phyloP scores from a whole-genome alignment of 2,329 filamentous ascomycete species.

The Clathrospora elynae region DNA sequence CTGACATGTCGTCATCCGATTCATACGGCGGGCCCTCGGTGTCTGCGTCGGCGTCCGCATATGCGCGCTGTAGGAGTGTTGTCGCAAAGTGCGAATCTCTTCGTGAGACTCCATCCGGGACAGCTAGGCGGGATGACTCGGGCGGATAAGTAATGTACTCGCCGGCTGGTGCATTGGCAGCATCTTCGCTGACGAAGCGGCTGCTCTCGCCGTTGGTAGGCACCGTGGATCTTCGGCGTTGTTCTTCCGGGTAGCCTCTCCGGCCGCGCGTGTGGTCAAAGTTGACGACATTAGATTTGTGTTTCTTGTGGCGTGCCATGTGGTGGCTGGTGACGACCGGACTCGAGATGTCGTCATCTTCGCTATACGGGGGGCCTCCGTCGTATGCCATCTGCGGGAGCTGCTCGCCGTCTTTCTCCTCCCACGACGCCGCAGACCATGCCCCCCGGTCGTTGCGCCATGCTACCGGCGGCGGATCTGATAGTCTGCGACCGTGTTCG shows the following conservation, averaged over 20 bases:
- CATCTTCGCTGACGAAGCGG: constrained; percentile 73
- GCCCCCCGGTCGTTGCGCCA: constrained; percentile 72
- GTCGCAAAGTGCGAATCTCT: constrained; percentile 62
- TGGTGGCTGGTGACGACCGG: constrained; percentile 74
- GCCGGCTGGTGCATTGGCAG: constrained; percentile 74
- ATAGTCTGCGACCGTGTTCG: constrained; percentile 75
- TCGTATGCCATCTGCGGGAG: constrained; percentile 82
- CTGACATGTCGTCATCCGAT: constrained; percentile 57
- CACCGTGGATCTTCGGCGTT: constrained; percentile 52
- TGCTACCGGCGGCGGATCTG: constrained; percentile 71
- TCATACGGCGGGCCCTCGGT: constrained; percentile 48
- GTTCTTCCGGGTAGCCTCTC: constrained; percentile 39
- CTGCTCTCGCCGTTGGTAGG: constrained; percentile 69
- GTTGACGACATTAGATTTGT: constrained; percentile 59
- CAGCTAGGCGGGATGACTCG: constrained; percentile 44
- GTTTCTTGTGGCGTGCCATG: constrained; percentile 76
- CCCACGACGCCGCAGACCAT: constrained; percentile 61
- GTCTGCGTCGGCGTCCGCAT: constrained; percentile 50
- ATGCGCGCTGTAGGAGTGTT: constrained; percentile 51
- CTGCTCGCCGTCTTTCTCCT: constrained; percentile 63
- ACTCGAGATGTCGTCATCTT: constrained; percentile 93
- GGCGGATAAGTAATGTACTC: constrained; percentile 81
- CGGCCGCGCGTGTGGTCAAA: constrained; percentile 48
- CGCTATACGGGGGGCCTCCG: constrained; percentile 84
- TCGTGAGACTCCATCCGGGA: constrained; percentile 43